Conservation (phyloP, 2,329 filamentous ascomycete species). For the Tolypocladium amazonense region DNA sequence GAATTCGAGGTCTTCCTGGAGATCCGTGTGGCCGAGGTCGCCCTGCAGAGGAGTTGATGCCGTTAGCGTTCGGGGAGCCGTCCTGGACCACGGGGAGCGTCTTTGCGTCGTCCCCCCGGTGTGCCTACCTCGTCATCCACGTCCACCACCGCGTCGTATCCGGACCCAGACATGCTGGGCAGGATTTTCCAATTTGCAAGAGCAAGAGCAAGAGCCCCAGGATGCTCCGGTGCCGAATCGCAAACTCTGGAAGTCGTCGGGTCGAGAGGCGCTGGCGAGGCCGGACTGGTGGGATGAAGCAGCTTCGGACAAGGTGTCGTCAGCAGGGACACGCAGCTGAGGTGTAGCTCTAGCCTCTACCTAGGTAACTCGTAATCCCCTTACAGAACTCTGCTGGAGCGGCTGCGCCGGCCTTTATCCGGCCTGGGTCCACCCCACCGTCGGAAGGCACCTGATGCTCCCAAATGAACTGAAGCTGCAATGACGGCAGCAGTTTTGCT, state of each 20-base stretch:
- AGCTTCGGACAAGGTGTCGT: conserved; percentile 20
- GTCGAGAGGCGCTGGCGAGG: neutral
- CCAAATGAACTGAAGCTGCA: neutral
- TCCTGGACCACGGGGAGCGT: neutral
- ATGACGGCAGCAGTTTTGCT: neutral
- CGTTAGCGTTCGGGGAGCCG: neutral
- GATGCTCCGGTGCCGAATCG: neutral
- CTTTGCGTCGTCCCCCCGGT: neutral
- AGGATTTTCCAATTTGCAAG: neutral
- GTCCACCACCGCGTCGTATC: conserved; percentile 97
- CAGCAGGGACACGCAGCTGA: neutral
- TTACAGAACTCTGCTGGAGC: neutral
- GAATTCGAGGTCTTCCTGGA: conserved; percentile 98
- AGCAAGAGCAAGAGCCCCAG: neutral
- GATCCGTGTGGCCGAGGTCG: conserved; percentile 93
- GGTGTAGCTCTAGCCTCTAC: neutral
- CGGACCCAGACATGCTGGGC: conserved; percentile 62
- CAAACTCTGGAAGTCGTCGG: neutral
- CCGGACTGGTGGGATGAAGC: neutral
- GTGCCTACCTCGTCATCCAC: conserved; percentile 77
- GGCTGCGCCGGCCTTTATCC: conserved; percentile 4
- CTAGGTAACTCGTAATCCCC: neutral
- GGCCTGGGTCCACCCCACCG: neutral
- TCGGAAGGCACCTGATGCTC: neutral
- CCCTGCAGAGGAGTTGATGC: conserved; percentile 44